phyloP scores from a whole-genome alignment of 2,329 filamentous ascomycete genomes.

The Xylaria sp. region DNA sequence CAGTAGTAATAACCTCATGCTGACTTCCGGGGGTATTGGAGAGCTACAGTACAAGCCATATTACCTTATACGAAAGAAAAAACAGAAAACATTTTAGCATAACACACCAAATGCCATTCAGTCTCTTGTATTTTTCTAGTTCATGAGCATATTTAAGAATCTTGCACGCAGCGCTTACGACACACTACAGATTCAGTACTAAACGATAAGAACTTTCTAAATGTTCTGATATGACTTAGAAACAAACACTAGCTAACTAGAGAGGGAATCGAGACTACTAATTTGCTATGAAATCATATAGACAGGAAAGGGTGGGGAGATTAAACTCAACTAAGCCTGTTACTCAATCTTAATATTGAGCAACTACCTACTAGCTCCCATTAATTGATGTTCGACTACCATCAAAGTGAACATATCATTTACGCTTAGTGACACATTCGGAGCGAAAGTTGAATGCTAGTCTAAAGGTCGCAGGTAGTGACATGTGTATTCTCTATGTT shows the following conservation, averaged over 20 bases:
- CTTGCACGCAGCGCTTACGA: neutral
- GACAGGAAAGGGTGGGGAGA: neutral
- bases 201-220: too few species aligned
- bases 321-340: neutral
- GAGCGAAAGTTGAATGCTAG: neutral
- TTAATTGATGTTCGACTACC: neutral
- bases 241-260: neutral
- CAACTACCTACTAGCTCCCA: neutral
- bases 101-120: too few species aligned
- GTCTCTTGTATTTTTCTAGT: too few species aligned
- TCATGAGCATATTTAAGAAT: neutral
- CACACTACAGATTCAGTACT: too few species aligned
- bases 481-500: neutral
- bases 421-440: too few species aligned
- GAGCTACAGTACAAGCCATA: too few species aligned
- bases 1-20: too few species aligned
- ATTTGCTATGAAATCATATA: neutral
- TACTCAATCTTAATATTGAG: neutral
- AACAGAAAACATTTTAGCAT: too few species aligned
- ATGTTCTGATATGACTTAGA: neutral
- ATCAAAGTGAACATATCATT: neutral
- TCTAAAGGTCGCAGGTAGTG: too few species aligned
- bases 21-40: too few species aligned
- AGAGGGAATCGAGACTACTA: neutral
- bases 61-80: too few species aligned